A percentile compares a stretch with the other conserved stretches of the same genome.
Conservation (phyloP, 1,284 basidiomycete species). For the Marasmius oreades region DNA sequence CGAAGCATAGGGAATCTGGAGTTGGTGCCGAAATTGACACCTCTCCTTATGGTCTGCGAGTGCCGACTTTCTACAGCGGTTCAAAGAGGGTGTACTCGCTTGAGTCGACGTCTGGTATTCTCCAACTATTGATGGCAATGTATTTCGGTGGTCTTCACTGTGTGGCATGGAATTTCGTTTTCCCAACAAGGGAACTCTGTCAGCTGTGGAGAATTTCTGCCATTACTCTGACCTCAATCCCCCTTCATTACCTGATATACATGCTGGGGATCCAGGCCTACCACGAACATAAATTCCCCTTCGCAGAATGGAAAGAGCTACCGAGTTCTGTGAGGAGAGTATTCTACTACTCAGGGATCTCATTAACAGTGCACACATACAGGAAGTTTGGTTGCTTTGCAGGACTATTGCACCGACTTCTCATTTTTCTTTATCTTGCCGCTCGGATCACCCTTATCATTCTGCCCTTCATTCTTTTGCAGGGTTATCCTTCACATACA, state of each 20-base stretch:
- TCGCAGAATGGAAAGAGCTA: no score
- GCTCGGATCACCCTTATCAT: not conserved
- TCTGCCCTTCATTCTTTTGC: slow-evolving; percentile 4
- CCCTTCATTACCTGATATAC: not conserved
- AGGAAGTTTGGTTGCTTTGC: not conserved
- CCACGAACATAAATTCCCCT: no score
- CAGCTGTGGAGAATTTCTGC: slow-evolving; percentile 5
- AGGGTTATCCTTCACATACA: not conserved
- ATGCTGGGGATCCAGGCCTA: no score
- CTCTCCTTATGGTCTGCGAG: not conserved
- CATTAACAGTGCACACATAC: not conserved
- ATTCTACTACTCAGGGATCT: not conserved
- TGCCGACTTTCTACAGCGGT: not conserved
- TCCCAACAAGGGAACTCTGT: not conserved
- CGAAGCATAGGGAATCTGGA: no score
- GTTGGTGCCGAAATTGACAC: no score
- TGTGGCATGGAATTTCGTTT: slow-evolving; percentile 8
- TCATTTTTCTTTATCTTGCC: not conserved
- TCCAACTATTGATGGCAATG: slow-evolving; percentile 2
- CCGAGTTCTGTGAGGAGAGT: no score
- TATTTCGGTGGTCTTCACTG: slow-evolving; percentile 10
- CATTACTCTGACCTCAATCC: not conserved
- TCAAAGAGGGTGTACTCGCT: not conserved
- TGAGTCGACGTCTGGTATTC: not conserved
- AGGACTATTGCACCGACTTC: not conserved